Evolutionary conservation across 495 filamentous ascomycete species (phyloP).

Genomic region (Podospora anserina): DNA sequence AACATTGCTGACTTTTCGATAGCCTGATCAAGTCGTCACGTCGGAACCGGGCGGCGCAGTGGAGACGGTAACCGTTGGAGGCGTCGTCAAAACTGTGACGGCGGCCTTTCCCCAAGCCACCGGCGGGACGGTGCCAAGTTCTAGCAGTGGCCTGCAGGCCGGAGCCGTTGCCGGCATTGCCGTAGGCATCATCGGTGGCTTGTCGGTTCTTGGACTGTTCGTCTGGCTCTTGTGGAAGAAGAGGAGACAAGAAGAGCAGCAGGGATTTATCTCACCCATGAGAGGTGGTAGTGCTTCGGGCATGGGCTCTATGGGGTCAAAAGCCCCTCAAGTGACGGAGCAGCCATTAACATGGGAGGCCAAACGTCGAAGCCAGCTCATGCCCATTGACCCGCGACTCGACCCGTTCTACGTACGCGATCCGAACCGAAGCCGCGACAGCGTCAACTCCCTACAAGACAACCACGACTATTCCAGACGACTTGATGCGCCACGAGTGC

Average conservation of each 20-base stretch:
- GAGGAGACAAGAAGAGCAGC: constrained; percentile 27
- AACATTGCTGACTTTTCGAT: constrained; percentile 16
- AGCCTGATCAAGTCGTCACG: not conserved
- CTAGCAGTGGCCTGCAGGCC: constrained; percentile 30
- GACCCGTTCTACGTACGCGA: constrained; percentile 50
- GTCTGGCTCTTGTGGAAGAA: constrained; percentile 37
- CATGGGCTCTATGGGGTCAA: constrained; percentile 34
- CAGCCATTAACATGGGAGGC: constrained; percentile 24
- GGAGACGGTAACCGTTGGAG: constrained; percentile 43
- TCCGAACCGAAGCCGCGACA: constrained; percentile 52
- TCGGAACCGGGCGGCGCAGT: constrained; percentile 10
- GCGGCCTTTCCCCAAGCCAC: constrained; percentile 30
- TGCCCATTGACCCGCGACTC: constrained; percentile 55
- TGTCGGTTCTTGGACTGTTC: constrained; percentile 28
- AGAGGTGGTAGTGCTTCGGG: constrained; percentile 39
- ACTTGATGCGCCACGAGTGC: constrained; percentile 40
- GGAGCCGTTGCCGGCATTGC: constrained; percentile 44
- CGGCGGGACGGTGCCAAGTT: constrained; percentile 4
- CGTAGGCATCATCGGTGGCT: constrained; percentile 38
- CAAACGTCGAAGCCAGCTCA: constrained; percentile 46
- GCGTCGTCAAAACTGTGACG: constrained; percentile 42
- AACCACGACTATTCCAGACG: constrained; percentile 55
- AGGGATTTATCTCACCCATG: constrained; percentile 28
- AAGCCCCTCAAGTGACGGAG: constrained; percentile 36
- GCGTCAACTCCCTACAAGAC: constrained; percentile 53